Percentiles rank a stretch among this genome's conserved stretches.
Conservation (phyloP, 1,139 yeast genomes). For the Ashbya aceris region DNA sequence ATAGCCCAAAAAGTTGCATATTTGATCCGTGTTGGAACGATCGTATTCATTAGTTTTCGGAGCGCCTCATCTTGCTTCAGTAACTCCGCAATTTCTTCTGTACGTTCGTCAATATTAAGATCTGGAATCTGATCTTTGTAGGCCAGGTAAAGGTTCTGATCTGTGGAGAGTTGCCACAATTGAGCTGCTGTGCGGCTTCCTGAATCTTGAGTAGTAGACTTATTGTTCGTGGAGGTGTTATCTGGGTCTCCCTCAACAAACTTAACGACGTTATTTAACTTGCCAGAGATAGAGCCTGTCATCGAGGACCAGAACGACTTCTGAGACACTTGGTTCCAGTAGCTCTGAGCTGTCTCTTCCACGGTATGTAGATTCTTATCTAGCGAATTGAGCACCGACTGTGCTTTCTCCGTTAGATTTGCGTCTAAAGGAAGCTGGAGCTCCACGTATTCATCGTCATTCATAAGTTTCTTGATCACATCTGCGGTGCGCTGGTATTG, state of each 20-base stretch:
- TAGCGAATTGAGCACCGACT: conserved; percentile 18
- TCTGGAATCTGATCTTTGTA: conserved; percentile 29
- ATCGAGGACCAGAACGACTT: conserved; percentile 25
- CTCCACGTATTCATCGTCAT: conserved; percentile 16
- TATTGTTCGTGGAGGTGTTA: conserved; percentile 21
- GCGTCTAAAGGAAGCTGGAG: conserved; percentile 19
- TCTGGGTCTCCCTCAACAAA: conserved; percentile 6
- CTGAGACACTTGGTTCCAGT: conserved; percentile 24
- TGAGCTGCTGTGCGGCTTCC: conserved; percentile 54
- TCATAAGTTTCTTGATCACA: conserved; percentile 15
- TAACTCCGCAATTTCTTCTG: conserved; percentile 43
- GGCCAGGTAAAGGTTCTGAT: conserved; percentile 37
- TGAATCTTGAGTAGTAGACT: conserved; percentile 32
- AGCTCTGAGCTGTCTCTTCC: conserved; percentile 22
- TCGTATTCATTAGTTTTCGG: conserved; percentile 45
- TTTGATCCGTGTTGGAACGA: conserved; percentile 58
- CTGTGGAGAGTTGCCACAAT: conserved; percentile 41
- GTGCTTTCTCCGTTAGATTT: conserved; percentile 22
- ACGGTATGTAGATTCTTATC: conserved; percentile 24
- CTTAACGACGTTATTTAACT: conserved; percentile 18
- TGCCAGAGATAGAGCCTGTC: conserved; percentile 15
- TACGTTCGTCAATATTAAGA: conserved; percentile 43
- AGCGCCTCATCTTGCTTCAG: conserved; percentile 47
- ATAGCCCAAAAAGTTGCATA: conserved; percentile 67
- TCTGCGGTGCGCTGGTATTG: conserved; percentile 23